Evolutionary conservation across 192 early-diverging fungal genomes (phyloP), one percentile per base, ranked within the genome.

Genomic region (Geranomyces michiganensis): DNA sequence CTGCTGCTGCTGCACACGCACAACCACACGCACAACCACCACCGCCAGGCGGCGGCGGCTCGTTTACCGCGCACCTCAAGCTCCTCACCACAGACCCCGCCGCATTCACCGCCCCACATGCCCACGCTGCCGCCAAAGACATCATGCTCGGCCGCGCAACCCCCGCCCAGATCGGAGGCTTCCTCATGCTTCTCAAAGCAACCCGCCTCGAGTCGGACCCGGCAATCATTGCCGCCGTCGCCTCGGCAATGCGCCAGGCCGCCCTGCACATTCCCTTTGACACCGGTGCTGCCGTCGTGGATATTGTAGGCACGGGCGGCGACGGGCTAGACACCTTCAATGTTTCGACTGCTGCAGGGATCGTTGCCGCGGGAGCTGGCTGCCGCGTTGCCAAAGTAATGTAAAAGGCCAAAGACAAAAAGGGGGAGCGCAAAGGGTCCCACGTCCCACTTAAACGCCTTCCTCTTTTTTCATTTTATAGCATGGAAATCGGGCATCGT

Each of bases 261-360:
- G 91, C 92, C 0, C 67, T 87, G 8, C 76, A 74, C 9, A 81
- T 95, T 7, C 59, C 78, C 26, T 83, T 91, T 41, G 1, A 32
- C 8, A 46, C 30, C 41, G 10, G 5, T 10, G 10, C 3, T 41
- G 36, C 36, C 36, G 78, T 74, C 49, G 89, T 90, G 1, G 96
- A 99, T 72, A 96, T 97, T 78, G 95, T 98, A 2, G 97, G 97
- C 4, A 99, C 97, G 0, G 97, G 97, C n/a, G 97, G 97, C 10
- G 97, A 99, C 81, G 96, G 96, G 17, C 92, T 94, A 74, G 87
- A 97, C 78, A 99, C 97, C 21, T 99, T 96, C 75, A 99, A 99
- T 73, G 95, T 97, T 15, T 93, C 91, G 0, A 99, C 97, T 0
- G 93, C 97, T 0, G 86, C 93, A 14, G 88, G 92, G 36, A 88